Base-by-base conservation (phyloP, 148 eudicot species). In the Nepenthes mirabilis region DNA sequence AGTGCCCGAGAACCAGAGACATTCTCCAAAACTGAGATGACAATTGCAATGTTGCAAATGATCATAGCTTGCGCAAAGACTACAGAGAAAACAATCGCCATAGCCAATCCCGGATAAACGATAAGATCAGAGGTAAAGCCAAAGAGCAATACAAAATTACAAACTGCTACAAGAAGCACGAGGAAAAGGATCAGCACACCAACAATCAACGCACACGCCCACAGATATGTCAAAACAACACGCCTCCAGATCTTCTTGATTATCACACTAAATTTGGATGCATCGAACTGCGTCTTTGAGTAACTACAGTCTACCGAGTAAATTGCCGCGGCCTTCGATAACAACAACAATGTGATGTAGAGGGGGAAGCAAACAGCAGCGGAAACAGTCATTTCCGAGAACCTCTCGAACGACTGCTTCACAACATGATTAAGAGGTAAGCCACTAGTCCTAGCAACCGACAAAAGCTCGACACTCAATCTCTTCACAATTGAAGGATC, bases 241-340 rank as follows among this genome's bases (percentile, higher is more conserved):
- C 98, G 78, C 61, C 59, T 82, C 91, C 94, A 86, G 52, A 88
- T 69, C 79, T 84, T 88, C 62, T 62, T 72, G 7, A 74, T 64
- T 4, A 88, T 70, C 33, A 70, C 69, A 67, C 64, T 80, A 34
- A 82, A 88, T 65, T 86, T 86, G 2, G 72, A 70, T 0, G 63
- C 45, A 63, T 82, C 83, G 37, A 88, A 93, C 33, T 71, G 77
- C 52, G 75, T 88, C 72, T 82, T 84, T 1, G 95, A 83, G 58
- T 88, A 93, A 52, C 91, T 88, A 74, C 98, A 88, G 52, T 93
- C 95, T 14, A 93, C 96, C 0, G 96, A 80, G 72, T 86, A 80
- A 7, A 86, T 82, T 52, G 88, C 77, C n/a, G 89, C 95, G n/a
- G 85, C 87, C 67, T 86, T 93, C 2, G 98, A 83, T 65, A 88